These are phyloP conservation scores for Aspergillus amoenus DNA, from an alignment of 2,329 filamentous ascomycete genomes.

Conservation along the genomic window DNA sequence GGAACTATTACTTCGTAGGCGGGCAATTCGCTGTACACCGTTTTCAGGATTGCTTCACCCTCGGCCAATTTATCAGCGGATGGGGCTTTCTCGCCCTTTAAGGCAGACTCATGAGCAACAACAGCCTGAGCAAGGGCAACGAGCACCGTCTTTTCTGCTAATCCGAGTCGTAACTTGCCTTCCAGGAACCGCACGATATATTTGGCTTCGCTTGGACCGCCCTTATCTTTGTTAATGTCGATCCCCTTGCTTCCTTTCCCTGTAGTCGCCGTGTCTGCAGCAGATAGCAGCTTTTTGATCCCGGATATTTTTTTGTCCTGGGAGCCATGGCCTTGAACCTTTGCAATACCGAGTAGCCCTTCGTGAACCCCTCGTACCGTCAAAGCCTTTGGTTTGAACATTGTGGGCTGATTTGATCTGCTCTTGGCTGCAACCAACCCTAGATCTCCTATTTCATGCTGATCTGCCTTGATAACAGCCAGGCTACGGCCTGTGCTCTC, in stretches of 20 bases:
- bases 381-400: constrained; percentile 95
- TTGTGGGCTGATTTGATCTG: constrained; percentile 89
- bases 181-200: constrained; percentile 91
- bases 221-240: constrained; percentile 89
- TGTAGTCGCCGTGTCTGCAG: constrained; percentile 71
- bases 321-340: constrained; percentile 78
- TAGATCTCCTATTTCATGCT: constrained; percentile 93
- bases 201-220: constrained; percentile 91
- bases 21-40: constrained; percentile 89
- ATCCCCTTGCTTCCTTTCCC: constrained; percentile 66
- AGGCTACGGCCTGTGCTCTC: constrained; percentile 88
- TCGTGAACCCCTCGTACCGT: constrained; percentile 85
- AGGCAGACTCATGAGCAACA: constrained; percentile 75
- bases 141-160: constrained; percentile 89
- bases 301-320: constrained; percentile 88
- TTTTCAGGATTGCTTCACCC: constrained; percentile 83
- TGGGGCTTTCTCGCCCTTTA: constrained; percentile 66
- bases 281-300: constrained; percentile 95
- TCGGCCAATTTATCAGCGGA: constrained; percentile 75
- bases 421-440: constrained; percentile 95
- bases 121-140: constrained; percentile 87
- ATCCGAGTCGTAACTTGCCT: constrained; percentile 85
- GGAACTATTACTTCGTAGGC: constrained; percentile 95
- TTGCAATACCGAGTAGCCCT: constrained; percentile 84
- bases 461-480: constrained; percentile 87